These are phyloP conservation scores for Fusarium equiseti DNA, from an alignment of 2,329 filamentous ascomycete genomes.

Conservation along the genomic window DNA sequence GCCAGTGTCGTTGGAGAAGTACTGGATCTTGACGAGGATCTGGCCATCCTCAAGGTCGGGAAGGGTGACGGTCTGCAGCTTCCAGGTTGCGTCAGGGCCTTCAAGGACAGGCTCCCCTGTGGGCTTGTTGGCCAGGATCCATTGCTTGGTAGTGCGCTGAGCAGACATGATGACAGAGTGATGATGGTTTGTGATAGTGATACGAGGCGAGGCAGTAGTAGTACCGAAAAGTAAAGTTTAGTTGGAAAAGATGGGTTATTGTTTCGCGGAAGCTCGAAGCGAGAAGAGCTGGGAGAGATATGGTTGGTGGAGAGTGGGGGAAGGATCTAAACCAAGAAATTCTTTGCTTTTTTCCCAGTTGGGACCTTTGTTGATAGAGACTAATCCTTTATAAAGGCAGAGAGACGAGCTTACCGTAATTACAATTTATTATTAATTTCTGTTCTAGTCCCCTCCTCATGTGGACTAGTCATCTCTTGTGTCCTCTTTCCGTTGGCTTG, in stretches of 20 bases:
- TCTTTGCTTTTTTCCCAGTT: constrained; percentile 5
- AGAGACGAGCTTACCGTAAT: constrained; percentile 21
- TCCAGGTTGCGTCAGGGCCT: constrained; percentile 47
- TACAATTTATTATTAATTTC: constrained; percentile 2
- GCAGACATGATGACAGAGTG: constrained; percentile 35
- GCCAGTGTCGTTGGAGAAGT: constrained; percentile 49
- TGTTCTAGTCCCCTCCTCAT: background rate
- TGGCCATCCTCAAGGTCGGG: constrained; percentile 45
- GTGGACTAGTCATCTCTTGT: constrained; percentile 24
- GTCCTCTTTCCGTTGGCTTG: constrained; percentile 21
- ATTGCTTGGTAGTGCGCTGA: constrained; percentile 49
- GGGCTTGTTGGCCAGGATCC: constrained; percentile 47
- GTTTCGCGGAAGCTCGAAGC: constrained; percentile 13
- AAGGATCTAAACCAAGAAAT: constrained; percentile 1
- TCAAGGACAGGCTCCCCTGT: constrained; percentile 44
- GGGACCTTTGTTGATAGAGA: background rate
- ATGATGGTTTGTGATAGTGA: background rate
- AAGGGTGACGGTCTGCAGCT: constrained; percentile 43
- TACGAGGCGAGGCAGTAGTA: background rate
- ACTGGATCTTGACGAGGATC: constrained; percentile 46
- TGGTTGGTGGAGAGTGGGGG: constrained; percentile 8
- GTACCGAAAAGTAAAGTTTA: background rate
- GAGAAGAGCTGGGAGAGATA: background rate
- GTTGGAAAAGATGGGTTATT: background rate
- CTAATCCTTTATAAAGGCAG: constrained; percentile 19